Percentiles rank a stretch among this genome's conserved stretches.
phyloP scores from a whole-genome alignment of 257 asterid species.

The Fraxinus pennsylvanica region DNA sequence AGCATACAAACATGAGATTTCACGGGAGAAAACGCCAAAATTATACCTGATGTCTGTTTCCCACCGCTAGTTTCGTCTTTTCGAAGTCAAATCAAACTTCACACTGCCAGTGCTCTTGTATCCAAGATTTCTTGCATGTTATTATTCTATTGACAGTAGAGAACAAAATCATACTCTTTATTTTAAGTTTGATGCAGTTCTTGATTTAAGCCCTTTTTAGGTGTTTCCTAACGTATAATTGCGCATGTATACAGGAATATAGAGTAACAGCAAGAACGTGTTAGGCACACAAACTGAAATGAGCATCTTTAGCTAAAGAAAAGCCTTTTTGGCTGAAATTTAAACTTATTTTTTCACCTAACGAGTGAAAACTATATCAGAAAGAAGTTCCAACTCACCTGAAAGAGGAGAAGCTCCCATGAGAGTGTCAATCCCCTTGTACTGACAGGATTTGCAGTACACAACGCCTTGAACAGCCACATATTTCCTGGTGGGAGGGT shows the following conservation, averaged over 20 bases:
- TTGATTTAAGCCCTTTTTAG: background rate
- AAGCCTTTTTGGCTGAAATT: too few species aligned
- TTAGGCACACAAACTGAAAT: too few species aligned
- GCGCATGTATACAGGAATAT: too few species aligned
- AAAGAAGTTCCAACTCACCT: constrained; percentile 28
- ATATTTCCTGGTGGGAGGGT: constrained; percentile 31
- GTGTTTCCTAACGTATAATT: background rate
- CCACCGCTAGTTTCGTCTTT: background rate
- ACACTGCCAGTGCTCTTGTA: background rate
- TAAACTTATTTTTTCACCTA: too few species aligned
- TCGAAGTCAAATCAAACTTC: background rate
- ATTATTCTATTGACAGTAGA: background rate
- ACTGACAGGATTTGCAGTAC: constrained; percentile 73
- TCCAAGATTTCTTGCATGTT: background rate
- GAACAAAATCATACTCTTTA: background rate
- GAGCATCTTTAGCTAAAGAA: too few species aligned
- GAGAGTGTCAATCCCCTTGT: constrained; percentile 46
- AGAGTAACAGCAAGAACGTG: too few species aligned
- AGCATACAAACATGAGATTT: background rate
- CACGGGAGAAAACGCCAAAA: background rate
- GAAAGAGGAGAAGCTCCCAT: constrained; percentile 46
- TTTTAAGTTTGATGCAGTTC: background rate
- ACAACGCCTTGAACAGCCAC: constrained; percentile 60
- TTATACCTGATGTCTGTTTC: background rate
- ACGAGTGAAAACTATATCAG: background rate